Conservation (phyloP, 2,329 filamentous ascomycete species). For the Dothistroma pini region DNA sequence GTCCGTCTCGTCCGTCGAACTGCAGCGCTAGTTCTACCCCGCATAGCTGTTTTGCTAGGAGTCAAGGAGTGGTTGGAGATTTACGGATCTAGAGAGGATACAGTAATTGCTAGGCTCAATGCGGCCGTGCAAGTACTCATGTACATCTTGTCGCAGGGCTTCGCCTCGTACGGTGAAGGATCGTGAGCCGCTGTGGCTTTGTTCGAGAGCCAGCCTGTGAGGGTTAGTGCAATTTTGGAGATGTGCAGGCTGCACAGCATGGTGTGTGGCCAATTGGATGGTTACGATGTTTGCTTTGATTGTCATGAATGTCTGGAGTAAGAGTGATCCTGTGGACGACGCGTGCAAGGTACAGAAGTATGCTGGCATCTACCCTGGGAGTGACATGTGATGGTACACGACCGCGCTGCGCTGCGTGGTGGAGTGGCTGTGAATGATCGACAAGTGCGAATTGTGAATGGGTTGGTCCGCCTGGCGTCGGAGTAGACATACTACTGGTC, state of each 20-base stretch:
- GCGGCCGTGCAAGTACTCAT: neutral
- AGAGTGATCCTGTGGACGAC: neutral
- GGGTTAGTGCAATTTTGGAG: neutral
- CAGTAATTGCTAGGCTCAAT: neutral
- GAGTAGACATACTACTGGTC: neutral
- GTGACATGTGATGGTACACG: neutral
- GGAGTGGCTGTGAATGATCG: neutral
- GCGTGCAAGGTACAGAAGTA: slow-evolving; percentile 2
- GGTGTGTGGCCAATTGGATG: neutral
- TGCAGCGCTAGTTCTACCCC: neutral
- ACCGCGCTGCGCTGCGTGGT: neutral
- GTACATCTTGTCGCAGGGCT: too few species aligned
- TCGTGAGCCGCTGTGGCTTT: neutral
- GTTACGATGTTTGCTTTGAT: neutral
- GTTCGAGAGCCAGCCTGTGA: too few species aligned
- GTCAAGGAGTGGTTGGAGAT: neutral
- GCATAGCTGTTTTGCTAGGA: neutral
- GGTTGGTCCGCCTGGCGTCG: neutral
- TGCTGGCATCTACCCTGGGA: neutral
- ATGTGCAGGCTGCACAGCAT: neutral
- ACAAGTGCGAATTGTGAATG: neutral
- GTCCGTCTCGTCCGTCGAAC: too few species aligned
- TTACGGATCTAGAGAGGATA: neutral
- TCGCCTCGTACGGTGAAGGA: neutral
- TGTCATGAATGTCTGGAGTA: neutral